Percentiles rank a stretch among this genome's conserved stretches.
phyloP scores from a whole-genome alignment of 345 rosid species.

The Pugionium cornutum region DNA sequence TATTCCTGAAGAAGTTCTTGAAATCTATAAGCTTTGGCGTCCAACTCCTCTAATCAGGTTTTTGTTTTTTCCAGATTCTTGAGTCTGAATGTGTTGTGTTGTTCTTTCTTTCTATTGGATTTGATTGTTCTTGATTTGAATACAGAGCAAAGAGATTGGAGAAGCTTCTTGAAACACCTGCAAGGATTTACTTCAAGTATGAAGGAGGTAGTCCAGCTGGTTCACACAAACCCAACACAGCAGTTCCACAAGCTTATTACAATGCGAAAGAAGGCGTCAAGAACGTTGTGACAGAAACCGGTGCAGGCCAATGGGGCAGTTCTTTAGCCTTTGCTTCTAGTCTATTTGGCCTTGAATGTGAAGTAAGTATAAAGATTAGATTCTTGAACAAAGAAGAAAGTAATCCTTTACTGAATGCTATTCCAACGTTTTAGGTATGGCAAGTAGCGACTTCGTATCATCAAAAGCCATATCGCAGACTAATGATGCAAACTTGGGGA shows the following conservation, averaged over 20 bases:
- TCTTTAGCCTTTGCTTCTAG: conserved; percentile 90
- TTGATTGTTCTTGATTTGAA: conserved; percentile 17
- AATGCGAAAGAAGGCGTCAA: conserved; percentile 76
- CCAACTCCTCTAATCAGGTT: conserved; percentile 95
- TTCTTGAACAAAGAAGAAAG: neutral
- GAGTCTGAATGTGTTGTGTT: neutral
- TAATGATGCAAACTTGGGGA: conserved; percentile 99
- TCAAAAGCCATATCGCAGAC: conserved; percentile 85
- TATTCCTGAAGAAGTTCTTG: conserved; percentile 87
- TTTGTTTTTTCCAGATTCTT: neutral
- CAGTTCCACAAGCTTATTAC: conserved; percentile 85
- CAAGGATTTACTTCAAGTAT: conserved; percentile 89
- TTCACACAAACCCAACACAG: conserved; percentile 89
- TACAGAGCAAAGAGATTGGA: conserved; percentile 92
- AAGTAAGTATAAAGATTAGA: conserved; percentile 46
- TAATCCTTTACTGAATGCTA: neutral
- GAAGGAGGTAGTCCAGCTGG: conserved; percentile 98
- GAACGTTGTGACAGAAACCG: conserved; percentile 88
- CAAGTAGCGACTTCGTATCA: conserved; percentile 93
- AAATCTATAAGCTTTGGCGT: conserved; percentile 84
- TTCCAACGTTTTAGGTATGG: conserved; percentile 62
- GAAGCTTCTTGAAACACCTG: conserved; percentile 85
- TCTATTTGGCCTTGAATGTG: conserved; percentile 72
- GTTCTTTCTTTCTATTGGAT: neutral
- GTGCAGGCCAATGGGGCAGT: conserved; percentile 99